Base-by-base conservation (phyloP, 164 flowering plant species). In the Liquidambar formosana region DNA sequence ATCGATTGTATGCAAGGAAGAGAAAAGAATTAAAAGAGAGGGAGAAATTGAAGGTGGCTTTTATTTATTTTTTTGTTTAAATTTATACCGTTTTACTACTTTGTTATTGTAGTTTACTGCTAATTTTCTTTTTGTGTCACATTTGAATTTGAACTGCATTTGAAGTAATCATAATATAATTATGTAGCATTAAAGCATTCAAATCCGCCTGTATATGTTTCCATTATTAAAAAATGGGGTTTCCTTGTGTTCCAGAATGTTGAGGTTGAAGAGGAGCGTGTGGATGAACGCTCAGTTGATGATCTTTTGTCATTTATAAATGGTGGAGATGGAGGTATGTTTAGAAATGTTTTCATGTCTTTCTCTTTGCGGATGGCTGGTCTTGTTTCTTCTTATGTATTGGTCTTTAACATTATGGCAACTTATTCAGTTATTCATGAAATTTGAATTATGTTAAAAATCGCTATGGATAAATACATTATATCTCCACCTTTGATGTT, bases 1-100 rank as follows among this genome's bases (percentile, higher is more conserved):
- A 94, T 82, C 80, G 96, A 53, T 77, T 94, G 52, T 91, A 91
- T 85, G 98, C 98, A 18, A 86, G 87, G 73, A 94, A 94, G 83
- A 83, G 97, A 77, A 90, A 90, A 80, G 98, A 94, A 78, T 64
- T 94, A 51, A 90, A 85, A 76, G 96, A 94, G 73, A 83, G 82
- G 70, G 84, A 83, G 71, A 91, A 86, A 81, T 60, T 82, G 60
- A 89, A 89, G 95, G 98, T 88, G 66, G 44, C 12, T 4, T 8
- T 57, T 3, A 57, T 9, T 57, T 13, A 62, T 41, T 14, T 19
- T 27, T 33, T 58, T 12, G 21, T 2, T 33, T 6, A 6, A 6
- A 33, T 33, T n/a, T n/a, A n/a, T n/a, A n/a, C n/a, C n/a, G n/a
- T n/a, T 33, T 33, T 33, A 33, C 41, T 33, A 33, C 41, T 33